Base-by-base conservation (phyloP, 2,329 filamentous ascomycete genomes). In the Aspergillus vadensis region DNA sequence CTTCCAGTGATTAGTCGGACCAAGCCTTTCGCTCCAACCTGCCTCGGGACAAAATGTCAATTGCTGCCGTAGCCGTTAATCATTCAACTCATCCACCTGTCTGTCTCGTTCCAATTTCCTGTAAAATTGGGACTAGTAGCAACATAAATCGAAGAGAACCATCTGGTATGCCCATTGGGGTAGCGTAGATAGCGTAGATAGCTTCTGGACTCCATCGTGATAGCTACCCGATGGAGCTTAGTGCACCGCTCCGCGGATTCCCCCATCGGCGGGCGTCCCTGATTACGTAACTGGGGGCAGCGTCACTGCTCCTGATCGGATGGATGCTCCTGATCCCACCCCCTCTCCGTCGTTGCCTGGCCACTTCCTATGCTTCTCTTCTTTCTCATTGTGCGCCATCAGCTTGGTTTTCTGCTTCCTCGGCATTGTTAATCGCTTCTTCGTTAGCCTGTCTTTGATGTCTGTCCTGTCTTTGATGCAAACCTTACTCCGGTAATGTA, bases 401-500 rank as follows among this genome's bases (percentile, higher is more conserved):
- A 21, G 30, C 48, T 39, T 49, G 23, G 10, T 57, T 55, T 56
- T 23, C 32, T 51, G 21, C 25, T n/a, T 52, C n/a, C 21, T 53
- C 48, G 9, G 25, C 25, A 50, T 50, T n/a, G n/a, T 50, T n/a
- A 17, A 5, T 48, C 15, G 10, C 27, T 17, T 17, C n/a, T 48
- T 38, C 15, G 19, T 47, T 12, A 50, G 51, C 49, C 36, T 23
- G 7, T 21, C 41, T 41, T 23, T 56, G 15, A 27, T 58, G 47
- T 27, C 21, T 44, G 17, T 17, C 38, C 64, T 69, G 56, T 65
- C 59, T 66, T 61, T 63, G 48, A 73, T 74, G 71, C 67, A 55
- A 68, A 60, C 62, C 62, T 62, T 58, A 53, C 54, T 58, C 66
- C 62, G 62, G 67, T 75, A 79, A 97, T 97, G 94, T 98, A 91